These are phyloP conservation scores for Hyphopichia homilentoma DNA, from an alignment of 805 yeast species.

Conservation along the genomic window DNA sequence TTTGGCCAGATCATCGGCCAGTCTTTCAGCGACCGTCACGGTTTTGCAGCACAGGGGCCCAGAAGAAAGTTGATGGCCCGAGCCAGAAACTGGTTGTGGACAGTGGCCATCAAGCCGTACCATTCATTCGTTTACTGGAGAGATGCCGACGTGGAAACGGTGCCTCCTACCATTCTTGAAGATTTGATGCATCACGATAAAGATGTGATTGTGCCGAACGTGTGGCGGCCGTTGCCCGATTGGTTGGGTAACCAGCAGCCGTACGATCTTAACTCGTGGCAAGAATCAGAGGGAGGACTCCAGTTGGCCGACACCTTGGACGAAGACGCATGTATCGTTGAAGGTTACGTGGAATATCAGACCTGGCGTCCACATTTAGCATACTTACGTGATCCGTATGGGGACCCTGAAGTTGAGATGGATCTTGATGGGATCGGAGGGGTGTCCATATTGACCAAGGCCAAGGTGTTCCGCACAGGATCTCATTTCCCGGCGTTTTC, in stretches of 20 bases:
- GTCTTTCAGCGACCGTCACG: constrained; percentile 89
- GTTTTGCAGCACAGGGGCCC: constrained; percentile 94
- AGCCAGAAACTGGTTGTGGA: constrained; percentile 90
- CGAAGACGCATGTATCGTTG: constrained; percentile 95
- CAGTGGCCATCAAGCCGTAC: constrained; percentile 83
- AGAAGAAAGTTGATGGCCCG: constrained; percentile 93
- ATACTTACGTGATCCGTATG: constrained; percentile 89
- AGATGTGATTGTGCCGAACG: constrained; percentile 93
- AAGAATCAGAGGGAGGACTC: constrained; percentile 77
- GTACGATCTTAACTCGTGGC: constrained; percentile 82
- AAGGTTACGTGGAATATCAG: constrained; percentile 95
- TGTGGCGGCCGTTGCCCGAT: constrained; percentile 86
- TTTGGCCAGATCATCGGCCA: constrained; percentile 94
- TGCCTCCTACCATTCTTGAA: constrained; percentile 79
- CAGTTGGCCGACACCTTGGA: constrained; percentile 72
- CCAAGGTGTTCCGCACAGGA: constrained; percentile 80
- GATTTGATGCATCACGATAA: constrained; percentile 88
- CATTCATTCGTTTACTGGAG: constrained; percentile 98
- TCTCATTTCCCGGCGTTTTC: constrained; percentile 97
- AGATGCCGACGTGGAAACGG: constrained; percentile 94
- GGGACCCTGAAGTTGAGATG: constrained; percentile 91
- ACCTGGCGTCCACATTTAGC: constrained; percentile 98
- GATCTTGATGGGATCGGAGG: constrained; percentile 97
- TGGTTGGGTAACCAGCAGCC: constrained; percentile 86
- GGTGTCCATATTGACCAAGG: constrained; percentile 86